These are phyloP conservation scores for Sclerotinia trifoliorum DNA, from an alignment of 2,329 filamentous ascomycete species.

Conservation along the genomic window DNA sequence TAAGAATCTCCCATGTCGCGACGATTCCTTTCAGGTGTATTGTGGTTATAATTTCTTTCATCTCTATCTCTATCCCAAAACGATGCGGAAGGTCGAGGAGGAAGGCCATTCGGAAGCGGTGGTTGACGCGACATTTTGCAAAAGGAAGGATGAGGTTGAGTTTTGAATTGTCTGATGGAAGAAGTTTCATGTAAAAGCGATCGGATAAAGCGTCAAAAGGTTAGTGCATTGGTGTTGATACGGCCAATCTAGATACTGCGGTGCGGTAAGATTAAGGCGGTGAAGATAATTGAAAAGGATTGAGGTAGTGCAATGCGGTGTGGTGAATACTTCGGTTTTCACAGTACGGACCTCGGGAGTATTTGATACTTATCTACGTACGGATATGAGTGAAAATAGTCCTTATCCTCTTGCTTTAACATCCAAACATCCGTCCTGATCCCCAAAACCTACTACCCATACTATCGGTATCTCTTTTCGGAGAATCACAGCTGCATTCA, in stretches of 20 bases:
- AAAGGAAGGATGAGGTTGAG: not conserved
- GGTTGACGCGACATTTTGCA: conserved; percentile 36
- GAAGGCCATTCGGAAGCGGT: conserved; percentile 35
- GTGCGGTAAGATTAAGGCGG: not conserved
- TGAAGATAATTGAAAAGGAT: not conserved
- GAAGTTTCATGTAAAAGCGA: not conserved
- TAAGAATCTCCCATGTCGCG: conserved; percentile 29
- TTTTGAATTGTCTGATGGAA: not conserved
- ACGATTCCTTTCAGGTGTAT: not conserved
- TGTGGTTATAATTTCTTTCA: conserved; percentile 16
- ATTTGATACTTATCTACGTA: too few relatives aligned
- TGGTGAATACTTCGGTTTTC: too few relatives aligned
- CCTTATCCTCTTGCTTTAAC: too few relatives aligned
- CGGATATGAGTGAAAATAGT: too few relatives aligned
- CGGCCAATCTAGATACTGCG: not conserved
- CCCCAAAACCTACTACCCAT: too few relatives aligned
- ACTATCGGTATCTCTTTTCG: too few relatives aligned
- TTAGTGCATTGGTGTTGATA: not conserved
- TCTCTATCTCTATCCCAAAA: conserved; percentile 2
- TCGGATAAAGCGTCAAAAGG: not conserved
- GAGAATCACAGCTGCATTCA: not conserved
- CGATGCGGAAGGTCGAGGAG: conserved; percentile 26
- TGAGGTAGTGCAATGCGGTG: too few relatives aligned
- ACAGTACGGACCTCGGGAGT: too few relatives aligned
- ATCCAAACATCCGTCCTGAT: too few relatives aligned